Evolutionary conservation across 805 yeast species (phyloP).

Genomic region (Wickerhamiella parazyma): DNA sequence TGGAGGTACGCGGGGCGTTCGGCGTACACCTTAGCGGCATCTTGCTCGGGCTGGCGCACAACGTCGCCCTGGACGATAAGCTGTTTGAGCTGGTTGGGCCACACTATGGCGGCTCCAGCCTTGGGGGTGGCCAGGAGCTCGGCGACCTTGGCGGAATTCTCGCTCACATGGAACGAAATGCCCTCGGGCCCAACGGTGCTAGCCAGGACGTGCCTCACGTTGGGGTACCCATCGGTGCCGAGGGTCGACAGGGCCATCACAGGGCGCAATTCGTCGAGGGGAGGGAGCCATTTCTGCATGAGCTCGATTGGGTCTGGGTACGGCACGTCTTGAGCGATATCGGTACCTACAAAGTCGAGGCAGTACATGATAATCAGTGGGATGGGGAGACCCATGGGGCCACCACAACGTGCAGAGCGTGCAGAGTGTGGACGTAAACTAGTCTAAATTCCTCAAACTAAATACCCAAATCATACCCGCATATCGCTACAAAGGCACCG

Average conservation of each 20-base stretch:
- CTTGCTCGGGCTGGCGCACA: background rate
- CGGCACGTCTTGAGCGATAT: background rate
- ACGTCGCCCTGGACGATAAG: slow-evolving; percentile 4
- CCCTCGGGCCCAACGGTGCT: background rate
- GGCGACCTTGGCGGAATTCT: background rate
- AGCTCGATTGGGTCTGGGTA: background rate
- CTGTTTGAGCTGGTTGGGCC: slow-evolving; percentile 5
- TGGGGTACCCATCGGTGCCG: slow-evolving; percentile 6
- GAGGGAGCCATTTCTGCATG: background rate
- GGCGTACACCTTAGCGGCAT: slow-evolving; percentile 1
- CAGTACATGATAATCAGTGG: background rate
- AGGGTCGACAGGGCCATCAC: slow-evolving; percentile 4
- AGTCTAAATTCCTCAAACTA: too few relatives aligned
- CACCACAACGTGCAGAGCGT: too few relatives aligned
- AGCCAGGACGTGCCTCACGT: slow-evolving; percentile 5
- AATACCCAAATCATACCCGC: too few relatives aligned
- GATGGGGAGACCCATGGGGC: background rate
- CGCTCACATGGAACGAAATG: background rate
- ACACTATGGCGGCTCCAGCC: slow-evolving; percentile 1
- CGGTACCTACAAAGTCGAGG: background rate
- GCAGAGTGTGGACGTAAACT: too few relatives aligned
- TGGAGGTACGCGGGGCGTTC: slow-evolving; percentile 2
- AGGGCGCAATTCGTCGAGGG: background rate
- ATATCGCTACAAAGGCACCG: background rate
- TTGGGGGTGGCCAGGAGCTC: slow-evolving; percentile 2